phyloP scores from a whole-genome alignment of 108 stramenopile species.

The Parmales sp. region DNA sequence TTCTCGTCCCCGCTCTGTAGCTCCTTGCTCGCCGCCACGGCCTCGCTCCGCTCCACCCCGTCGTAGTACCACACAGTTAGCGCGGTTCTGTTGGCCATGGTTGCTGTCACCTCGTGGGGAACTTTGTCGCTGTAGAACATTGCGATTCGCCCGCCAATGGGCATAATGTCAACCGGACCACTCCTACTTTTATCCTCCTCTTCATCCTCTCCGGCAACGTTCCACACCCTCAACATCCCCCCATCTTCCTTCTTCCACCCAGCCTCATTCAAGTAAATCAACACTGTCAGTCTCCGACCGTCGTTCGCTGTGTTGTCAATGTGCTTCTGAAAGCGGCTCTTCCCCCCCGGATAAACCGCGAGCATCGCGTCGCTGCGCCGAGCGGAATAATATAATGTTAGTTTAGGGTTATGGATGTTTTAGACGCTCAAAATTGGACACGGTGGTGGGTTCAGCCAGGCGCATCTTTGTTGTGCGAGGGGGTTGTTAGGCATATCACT shows the following conservation, averaged over 20 bases:
- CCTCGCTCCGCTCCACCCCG: slow-evolving; percentile 10
- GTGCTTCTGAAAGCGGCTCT: slow-evolving; percentile 23
- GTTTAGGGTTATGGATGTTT: too few species aligned
- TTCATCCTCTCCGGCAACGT: too few species aligned
- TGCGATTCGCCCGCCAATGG: slow-evolving; percentile 14
- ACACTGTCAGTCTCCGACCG: slow-evolving; percentile 23
- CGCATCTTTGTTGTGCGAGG: too few species aligned
- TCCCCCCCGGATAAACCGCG: slow-evolving; percentile 17
- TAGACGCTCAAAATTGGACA: too few species aligned
- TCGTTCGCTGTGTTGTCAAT: slow-evolving; percentile 29
- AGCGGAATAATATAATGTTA: too few species aligned
- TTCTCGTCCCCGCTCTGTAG: neutral
- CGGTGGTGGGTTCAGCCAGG: too few species aligned
- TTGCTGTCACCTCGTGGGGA: slow-evolving; percentile 19
- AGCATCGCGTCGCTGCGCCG: slow-evolving; percentile 24
- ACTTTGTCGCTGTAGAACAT: slow-evolving; percentile 17
- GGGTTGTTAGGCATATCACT: too few species aligned
- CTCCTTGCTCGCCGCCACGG: neutral
- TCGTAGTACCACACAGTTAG: slow-evolving; percentile 27
- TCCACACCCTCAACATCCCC: slow-evolving; percentile 9
- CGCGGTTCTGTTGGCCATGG: neutral
- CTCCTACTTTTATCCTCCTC: neutral
- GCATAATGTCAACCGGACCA: slow-evolving; percentile 11
- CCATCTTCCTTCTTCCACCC: slow-evolving; percentile 17
- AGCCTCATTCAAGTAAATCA: slow-evolving; percentile 19